Percentiles rank a stretch among this genome's conserved stretches.
Conservation (phyloP, 2,329 filamentous ascomycete species). For the Arthroderma sp. region DNA sequence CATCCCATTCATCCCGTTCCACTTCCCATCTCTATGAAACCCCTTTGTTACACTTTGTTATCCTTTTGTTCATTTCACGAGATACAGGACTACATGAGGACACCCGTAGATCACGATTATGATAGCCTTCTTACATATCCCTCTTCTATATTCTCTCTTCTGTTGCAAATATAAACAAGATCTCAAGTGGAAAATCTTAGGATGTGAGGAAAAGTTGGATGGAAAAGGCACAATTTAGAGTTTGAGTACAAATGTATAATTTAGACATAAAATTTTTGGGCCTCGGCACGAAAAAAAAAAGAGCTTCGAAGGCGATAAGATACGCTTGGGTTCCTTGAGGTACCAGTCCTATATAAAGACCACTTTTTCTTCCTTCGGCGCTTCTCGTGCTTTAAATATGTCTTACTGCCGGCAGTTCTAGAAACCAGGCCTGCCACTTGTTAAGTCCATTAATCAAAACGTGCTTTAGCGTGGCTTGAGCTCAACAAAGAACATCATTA, state of each 20-base stretch:
- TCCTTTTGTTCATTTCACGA: conserved; percentile 1
- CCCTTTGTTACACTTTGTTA: background rate
- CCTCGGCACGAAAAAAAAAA: background rate
- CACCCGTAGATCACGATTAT: background rate
- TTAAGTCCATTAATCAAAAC: background rate
- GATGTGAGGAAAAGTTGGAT: background rate
- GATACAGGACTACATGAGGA: background rate
- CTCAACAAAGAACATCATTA: too few relatives aligned
- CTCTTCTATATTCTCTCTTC: background rate
- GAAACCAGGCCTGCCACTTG: background rate
- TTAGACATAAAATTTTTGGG: background rate
- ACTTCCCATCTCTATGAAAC: background rate
- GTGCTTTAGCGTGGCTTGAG: too few relatives aligned
- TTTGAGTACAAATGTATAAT: background rate
- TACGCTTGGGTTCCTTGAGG: background rate
- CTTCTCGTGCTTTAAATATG: background rate
- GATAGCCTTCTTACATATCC: background rate
- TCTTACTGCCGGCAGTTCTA: background rate
- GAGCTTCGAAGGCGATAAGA: background rate
- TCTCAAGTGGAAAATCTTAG: too few relatives aligned
- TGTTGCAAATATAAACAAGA: too few relatives aligned
- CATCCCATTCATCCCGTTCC: background rate
- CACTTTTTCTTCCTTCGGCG: background rate
- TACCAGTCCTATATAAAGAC: background rate
- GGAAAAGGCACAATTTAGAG: background rate